Conservation (phyloP, 2,329 filamentous ascomycete species). For the Alternaria tenuissima region DNA sequence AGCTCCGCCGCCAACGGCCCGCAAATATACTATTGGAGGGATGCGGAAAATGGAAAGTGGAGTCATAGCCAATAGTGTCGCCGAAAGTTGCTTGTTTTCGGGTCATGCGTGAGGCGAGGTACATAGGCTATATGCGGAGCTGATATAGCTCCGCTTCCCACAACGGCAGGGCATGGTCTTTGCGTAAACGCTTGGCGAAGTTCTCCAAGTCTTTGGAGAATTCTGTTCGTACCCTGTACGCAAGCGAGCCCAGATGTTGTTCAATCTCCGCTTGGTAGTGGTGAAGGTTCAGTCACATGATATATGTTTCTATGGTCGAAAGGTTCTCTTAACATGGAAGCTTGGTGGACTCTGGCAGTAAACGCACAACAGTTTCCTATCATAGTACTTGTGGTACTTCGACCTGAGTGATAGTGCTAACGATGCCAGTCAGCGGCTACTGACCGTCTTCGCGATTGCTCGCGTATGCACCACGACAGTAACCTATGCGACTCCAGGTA, state of each 20-base stretch:
- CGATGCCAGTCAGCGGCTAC: background rate
- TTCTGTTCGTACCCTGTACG: background rate
- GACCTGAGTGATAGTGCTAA: background rate
- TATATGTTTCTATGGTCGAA: background rate
- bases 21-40: slow-evolving; percentile 14
- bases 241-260: slow-evolving; percentile 5
- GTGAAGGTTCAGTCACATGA: background rate
- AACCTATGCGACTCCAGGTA: background rate
- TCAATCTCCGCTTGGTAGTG: background rate
- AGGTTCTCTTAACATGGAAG: background rate
- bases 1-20: slow-evolving; percentile 8
- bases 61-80: slow-evolving; percentile 14
- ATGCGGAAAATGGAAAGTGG: slow-evolving; percentile 11
- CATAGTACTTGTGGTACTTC: background rate
- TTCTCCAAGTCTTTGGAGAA: background rate
- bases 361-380: accelerated
- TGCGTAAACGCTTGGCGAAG: slow-evolving; percentile 1
- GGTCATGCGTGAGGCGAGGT: slow-evolving; percentile 16
- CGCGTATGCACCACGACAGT: background rate
- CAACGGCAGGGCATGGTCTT: slow-evolving; percentile 2
- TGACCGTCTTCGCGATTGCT: background rate
- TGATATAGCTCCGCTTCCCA: slow-evolving; percentile 22
- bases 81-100: slow-evolving; percentile 11
- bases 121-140: slow-evolving; percentile 25
- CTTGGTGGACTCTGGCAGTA: background rate